phyloP scores from a whole-genome alignment of 2,329 filamentous ascomycete species.

The Phaeophleospora eucalypticola region DNA sequence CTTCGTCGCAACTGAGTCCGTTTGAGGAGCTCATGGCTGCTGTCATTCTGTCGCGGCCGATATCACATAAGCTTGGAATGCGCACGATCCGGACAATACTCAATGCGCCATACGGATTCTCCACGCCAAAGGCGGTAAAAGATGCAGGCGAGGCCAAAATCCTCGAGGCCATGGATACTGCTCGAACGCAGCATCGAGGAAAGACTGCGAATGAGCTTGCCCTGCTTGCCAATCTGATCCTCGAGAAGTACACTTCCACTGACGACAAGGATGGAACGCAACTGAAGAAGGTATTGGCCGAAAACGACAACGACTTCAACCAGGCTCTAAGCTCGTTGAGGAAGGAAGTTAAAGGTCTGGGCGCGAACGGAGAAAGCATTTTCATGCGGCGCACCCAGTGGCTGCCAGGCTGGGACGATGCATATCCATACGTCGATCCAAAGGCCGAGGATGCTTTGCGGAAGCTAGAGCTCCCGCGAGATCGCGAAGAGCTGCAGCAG shows the following conservation, averaged over 20 bases:
- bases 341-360: slow-evolving; percentile 39
- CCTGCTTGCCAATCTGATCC: slow-evolving; percentile 31
- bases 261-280: slow-evolving; percentile 32
- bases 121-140: slow-evolving; percentile 31
- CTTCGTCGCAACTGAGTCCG: slow-evolving; percentile 32
- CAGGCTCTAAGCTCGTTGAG: slow-evolving; percentile 31
- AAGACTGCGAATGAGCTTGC: slow-evolving; percentile 43
- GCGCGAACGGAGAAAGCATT: slow-evolving; percentile 40
- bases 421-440: slow-evolving; percentile 40
- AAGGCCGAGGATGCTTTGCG: slow-evolving; percentile 33
- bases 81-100: slow-evolving; percentile 43
- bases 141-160: slow-evolving; percentile 37
- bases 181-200: slow-evolving; percentile 44
- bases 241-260: slow-evolving; percentile 31
- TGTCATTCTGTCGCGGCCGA: slow-evolving; percentile 42
- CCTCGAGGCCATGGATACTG: slow-evolving; percentile 39
- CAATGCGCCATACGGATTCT: slow-evolving; percentile 42
- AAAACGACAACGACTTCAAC: slow-evolving; percentile 29
- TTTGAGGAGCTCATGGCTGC: slow-evolving; percentile 46
- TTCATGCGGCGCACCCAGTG: slow-evolving; percentile 42
- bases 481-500: slow-evolving; percentile 32
- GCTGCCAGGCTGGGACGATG: slow-evolving; percentile 31
- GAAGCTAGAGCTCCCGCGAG: slow-evolving; percentile 36
- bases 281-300: slow-evolving; percentile 32
- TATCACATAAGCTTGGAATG: slow-evolving; percentile 43